Evolutionary conservation across 371 early-diverging fungal genomes (phyloP).

Genomic region (Catenaria anguillulae): DNA sequence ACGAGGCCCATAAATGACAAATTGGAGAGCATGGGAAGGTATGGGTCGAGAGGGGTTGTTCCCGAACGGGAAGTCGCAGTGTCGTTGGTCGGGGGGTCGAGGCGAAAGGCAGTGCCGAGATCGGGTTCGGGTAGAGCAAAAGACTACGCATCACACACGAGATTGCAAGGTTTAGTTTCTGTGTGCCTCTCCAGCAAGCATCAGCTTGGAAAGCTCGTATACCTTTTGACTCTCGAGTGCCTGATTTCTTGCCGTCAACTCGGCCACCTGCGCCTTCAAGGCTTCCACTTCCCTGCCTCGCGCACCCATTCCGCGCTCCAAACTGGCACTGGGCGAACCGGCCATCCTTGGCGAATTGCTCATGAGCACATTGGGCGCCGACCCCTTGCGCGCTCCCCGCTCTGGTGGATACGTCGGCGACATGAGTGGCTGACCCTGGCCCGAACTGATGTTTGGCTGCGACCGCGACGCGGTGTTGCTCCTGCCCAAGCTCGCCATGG

Average conservation of each 20-base stretch:
- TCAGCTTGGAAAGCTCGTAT: too few species aligned
- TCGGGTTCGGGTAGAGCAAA: background rate
- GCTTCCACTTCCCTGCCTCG: background rate
- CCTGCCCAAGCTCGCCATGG: background rate
- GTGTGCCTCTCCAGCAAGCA: too few species aligned
- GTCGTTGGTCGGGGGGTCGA: background rate
- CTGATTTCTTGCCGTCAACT: background rate
- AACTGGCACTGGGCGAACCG: background rate
- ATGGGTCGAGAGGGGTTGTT: background rate
- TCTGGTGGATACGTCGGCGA: background rate
- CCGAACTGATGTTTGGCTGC: background rate
- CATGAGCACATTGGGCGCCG: background rate
- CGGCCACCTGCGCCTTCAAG: background rate
- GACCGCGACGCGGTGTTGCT: too few species aligned
- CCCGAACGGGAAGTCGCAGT: too few species aligned
- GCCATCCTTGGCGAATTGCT: background rate
- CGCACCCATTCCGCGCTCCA: too few species aligned
- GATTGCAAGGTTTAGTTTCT: background rate
- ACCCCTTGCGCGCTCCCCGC: background rate
- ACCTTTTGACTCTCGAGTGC: too few species aligned
- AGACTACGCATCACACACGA: background rate
- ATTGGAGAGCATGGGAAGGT: background rate
- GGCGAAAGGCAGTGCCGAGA: too few species aligned
- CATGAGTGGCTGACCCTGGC: background rate
- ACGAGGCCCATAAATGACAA: background rate